phyloP scores from a whole-genome alignment of 2,329 filamentous ascomycete genomes.

The Sodiomyces alkalinus region DNA sequence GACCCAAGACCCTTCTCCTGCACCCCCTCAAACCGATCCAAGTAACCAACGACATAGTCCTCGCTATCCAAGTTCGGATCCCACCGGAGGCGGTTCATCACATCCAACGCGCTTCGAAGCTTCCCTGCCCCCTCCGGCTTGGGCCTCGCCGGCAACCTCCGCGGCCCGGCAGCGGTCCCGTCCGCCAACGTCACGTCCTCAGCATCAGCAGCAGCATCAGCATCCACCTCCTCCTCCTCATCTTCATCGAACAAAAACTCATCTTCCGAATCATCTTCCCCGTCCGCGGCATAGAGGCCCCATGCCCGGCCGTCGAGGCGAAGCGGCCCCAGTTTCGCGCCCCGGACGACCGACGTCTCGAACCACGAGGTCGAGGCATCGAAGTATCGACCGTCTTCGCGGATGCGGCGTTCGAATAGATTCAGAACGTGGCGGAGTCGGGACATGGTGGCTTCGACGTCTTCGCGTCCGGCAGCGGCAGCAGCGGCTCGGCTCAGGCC shows the following conservation, averaged over 20 bases:
- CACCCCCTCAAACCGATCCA: slow-evolving; percentile 41
- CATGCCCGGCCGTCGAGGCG: slow-evolving; percentile 31
- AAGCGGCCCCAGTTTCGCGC: slow-evolving; percentile 24
- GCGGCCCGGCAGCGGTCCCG: too few relatives aligned
- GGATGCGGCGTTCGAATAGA: slow-evolving; percentile 33
- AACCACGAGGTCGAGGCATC: slow-evolving; percentile 34
- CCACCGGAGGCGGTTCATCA: slow-evolving; percentile 45
- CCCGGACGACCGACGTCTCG: slow-evolving; percentile 21
- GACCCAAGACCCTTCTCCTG: slow-evolving; percentile 36
- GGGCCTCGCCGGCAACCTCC: too few relatives aligned
- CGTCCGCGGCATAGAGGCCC: slow-evolving; percentile 31
- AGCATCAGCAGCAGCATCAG: too few relatives aligned
- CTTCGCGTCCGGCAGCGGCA: too few relatives aligned
- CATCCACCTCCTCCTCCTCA: slow-evolving; percentile 13
- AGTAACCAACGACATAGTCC: slow-evolving; percentile 44
- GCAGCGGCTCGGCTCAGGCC: too few relatives aligned
- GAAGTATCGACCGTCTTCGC: slow-evolving; percentile 29
- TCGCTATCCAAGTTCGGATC: slow-evolving; percentile 34
- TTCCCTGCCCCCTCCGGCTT: slow-evolving; percentile 24
- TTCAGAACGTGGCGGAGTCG: slow-evolving; percentile 27
- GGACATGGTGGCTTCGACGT: slow-evolving; percentile 15
- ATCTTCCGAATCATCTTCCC: slow-evolving; percentile 25
- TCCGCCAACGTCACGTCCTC: too few relatives aligned
- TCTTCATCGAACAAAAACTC: too few relatives aligned
- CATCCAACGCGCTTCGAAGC: slow-evolving; percentile 41